phyloP scores from a whole-genome alignment of 1,284 basidiomycete genomes.

The Ustilago cynodontis region DNA sequence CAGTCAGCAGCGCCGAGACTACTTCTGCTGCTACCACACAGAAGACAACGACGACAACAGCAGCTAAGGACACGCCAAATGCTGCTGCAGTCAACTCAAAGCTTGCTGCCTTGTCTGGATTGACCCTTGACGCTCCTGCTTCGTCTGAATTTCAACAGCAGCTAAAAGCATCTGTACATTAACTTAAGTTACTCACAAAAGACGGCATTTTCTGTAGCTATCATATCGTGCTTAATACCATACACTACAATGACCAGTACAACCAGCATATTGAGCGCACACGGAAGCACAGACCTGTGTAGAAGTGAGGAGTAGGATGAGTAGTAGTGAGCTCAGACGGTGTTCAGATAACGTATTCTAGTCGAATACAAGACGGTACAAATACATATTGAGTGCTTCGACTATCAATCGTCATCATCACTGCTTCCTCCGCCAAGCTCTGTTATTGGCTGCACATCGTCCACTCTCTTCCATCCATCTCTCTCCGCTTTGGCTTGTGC shows the following conservation, averaged over 20 bases:
- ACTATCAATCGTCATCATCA: constrained; percentile 14
- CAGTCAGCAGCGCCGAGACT: neutral
- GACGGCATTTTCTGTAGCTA: constrained; percentile 9
- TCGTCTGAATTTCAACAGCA: neutral
- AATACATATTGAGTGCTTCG: too few species aligned
- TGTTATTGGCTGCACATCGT: constrained; percentile 36
- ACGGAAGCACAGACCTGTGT: neutral
- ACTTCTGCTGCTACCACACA: neutral
- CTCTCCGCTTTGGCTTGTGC: constrained; percentile 37
- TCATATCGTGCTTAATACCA: neutral
- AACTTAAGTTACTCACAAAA: neutral
- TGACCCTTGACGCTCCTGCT: constrained; percentile 15
- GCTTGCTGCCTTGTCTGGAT: constrained; percentile 11
- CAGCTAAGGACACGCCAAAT: neutral
- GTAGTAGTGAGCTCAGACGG: too few species aligned
- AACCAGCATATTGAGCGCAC: neutral
- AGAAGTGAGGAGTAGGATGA: neutral
- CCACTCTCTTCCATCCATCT: constrained; percentile 14
- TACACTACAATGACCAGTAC: neutral
- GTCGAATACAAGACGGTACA: too few species aligned
- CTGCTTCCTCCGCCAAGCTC: constrained; percentile 30
- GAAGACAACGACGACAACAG: constrained; percentile 2
- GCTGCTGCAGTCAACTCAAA: constrained; percentile 26
- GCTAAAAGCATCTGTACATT: neutral
- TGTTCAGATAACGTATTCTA: too few species aligned